Evolutionary conservation across 2,329 filamentous ascomycete species (phyloP).

Genomic region (Fusarium mangiferae): DNA sequence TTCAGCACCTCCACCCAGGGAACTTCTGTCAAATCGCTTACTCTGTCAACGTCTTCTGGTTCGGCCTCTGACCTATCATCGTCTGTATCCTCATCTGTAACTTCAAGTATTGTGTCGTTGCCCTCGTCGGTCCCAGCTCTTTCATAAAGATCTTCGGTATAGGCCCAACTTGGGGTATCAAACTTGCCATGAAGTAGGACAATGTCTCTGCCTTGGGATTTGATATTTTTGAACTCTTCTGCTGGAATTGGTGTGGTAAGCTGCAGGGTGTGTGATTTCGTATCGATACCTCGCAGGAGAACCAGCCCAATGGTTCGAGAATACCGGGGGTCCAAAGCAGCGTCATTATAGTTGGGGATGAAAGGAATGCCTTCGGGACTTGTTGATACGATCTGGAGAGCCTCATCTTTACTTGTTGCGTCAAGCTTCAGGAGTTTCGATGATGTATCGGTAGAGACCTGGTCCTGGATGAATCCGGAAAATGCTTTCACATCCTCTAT

Average conservation of each 20-base stretch:
- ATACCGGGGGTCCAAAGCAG: conserved; percentile 67
- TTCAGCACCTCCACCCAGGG: conserved; percentile 71
- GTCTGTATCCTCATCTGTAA: conserved; percentile 50
- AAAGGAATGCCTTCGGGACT: conserved; percentile 69
- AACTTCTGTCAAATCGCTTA: conserved; percentile 46
- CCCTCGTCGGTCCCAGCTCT: conserved; percentile 48
- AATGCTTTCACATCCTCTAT: conserved; percentile 66
- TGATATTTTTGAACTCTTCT: conserved; percentile 53
- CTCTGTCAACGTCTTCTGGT: conserved; percentile 38
- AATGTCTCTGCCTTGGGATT: conserved; percentile 58
- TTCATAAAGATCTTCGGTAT: conserved; percentile 69
- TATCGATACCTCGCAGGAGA: conserved; percentile 76
- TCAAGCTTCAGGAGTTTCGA: conserved; percentile 35
- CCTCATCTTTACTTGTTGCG: background rate
- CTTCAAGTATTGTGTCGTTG: conserved; percentile 44
- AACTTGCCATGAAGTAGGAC: conserved; percentile 75
- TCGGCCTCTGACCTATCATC: conserved; percentile 48
- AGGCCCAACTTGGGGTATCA: conserved; percentile 76
- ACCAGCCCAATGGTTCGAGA: conserved; percentile 72
- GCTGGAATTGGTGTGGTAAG: conserved; percentile 69
- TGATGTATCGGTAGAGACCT: background rate
- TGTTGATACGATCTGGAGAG: conserved; percentile 14
- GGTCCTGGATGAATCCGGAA: conserved; percentile 40
- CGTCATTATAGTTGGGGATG: conserved; percentile 64
- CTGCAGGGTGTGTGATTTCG: conserved; percentile 63